Evolutionary conservation across 768 basidiomycete species (phyloP), one percentile per base, ranked within the genome.

Genomic region (Candolleomyces efflorescens): DNA sequence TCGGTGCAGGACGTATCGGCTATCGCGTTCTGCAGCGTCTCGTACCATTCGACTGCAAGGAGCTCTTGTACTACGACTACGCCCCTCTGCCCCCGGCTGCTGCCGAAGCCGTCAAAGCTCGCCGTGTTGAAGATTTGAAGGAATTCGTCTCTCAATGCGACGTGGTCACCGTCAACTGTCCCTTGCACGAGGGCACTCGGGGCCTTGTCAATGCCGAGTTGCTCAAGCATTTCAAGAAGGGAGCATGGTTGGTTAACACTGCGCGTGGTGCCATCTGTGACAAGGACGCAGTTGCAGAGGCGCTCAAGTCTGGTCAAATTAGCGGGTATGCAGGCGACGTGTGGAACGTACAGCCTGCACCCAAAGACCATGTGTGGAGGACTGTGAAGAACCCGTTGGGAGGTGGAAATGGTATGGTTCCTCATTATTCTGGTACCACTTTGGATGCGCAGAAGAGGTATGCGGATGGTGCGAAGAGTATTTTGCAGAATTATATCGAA

Each of bases 191-290:
- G 68, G 85, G 85, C 24, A 94, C 93, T 41, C 77, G 78, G 44
- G 89, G 88, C 22, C 82, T 94, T 48, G 79, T 94, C 67, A 90
- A 93, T 76, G 79, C 82, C 41, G 90, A 94, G 39, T 84, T 92
- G 41, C 77, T 95, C 64, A 81, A 82, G 70, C 89, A 91, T 75
- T 89, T 95, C 82, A 96, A 96, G 82, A 87, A 89, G 70, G 93
- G 92, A 50, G 83, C 92, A 15, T 94, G 89, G 89, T 83, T 95
- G 65, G 87, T 96, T 67, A 96, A 96, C 82, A 93, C 92, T 26
- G 91, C 92, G 53, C 90, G 92, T 63, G 94, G 94, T 45, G 94
- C 94, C 43, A 93, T 96, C 65, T 92, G 90, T 68, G 86, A 92
- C 73, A 85, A 85, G 63, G 84, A 92, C 60, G 92, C 84, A 44